Conservation (phyloP, 306 rosid species). For the Medicago arabica region DNA sequence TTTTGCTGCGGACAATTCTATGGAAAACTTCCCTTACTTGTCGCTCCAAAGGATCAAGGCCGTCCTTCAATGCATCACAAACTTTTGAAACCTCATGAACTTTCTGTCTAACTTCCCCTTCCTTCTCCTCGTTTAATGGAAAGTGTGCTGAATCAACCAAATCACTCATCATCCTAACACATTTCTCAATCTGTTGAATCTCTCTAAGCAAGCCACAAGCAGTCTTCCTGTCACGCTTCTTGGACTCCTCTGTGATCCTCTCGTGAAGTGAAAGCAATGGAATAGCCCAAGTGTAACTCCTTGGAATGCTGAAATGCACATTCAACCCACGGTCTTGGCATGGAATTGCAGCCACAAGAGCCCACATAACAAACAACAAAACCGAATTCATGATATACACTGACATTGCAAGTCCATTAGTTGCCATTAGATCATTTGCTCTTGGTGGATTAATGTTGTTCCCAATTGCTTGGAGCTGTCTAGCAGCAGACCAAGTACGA, state of each 20-base stretch:
- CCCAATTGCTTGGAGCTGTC: slow-evolving; percentile 90
- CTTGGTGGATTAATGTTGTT: slow-evolving; percentile 64
- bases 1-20: slow-evolving; percentile 73
- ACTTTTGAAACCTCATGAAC: slow-evolving; percentile 66
- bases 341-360: slow-evolving; percentile 93
- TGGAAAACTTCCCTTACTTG: slow-evolving; percentile 90
- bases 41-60: slow-evolving; percentile 84
- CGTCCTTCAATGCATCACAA: slow-evolving; percentile 64
- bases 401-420: slow-evolving; percentile 66
- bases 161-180: slow-evolving; percentile 68
- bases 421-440: slow-evolving; percentile 66
- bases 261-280: slow-evolving; percentile 71
- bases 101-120: slow-evolving; percentile 70
- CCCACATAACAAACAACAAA: slow-evolving; percentile 83
- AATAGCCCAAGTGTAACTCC: slow-evolving; percentile 71
- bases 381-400: slow-evolving; percentile 71
- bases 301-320: slow-evolving; percentile 70
- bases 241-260: slow-evolving; percentile 80
- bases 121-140: slow-evolving; percentile 79
- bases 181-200: slow-evolving; percentile 82
- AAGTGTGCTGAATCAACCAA: slow-evolving; percentile 72
- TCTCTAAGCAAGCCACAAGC: slow-evolving; percentile 79
- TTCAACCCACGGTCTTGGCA: slow-evolving; percentile 96
- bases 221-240: slow-evolving; percentile 77
- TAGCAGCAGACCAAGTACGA: slow-evolving; percentile 87